Evolutionary conservation across 2,329 filamentous ascomycete genomes (phyloP).

Genomic region (Calonectria naviculata): DNA sequence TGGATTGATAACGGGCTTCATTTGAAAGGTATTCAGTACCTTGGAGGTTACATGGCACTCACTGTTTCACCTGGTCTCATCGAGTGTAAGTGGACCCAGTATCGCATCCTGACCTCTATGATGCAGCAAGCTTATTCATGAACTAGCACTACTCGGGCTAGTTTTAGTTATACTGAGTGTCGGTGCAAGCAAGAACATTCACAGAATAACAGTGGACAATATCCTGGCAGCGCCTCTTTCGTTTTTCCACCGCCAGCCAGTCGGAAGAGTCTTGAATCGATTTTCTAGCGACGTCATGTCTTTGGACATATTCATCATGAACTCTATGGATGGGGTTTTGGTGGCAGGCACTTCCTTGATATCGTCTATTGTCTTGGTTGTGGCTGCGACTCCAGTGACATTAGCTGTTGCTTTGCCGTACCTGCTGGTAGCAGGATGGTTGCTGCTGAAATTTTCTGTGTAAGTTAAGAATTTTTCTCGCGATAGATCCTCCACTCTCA

Average conservation of each 20-base stretch:
- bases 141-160: neutral
- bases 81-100: neutral
- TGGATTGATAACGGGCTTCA: neutral
- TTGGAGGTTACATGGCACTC: neutral
- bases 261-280: neutral
- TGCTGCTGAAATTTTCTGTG: neutral
- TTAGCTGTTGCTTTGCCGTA: neutral
- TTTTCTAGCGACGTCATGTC: neutral
- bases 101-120: neutral
- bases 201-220: neutral
- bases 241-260: neutral
- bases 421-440: neutral
- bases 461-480: neutral
- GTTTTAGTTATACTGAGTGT: neutral
- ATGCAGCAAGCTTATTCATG: neutral
- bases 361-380: neutral
- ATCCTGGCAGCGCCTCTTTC: neutral
- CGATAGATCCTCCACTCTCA: neutral
- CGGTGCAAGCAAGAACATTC: neutral
- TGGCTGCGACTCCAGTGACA: neutral
- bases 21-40: neutral
- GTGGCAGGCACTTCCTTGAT: neutral
- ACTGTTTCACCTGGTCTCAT: neutral
- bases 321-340: neutral
- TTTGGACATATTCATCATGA: constrained; percentile 1